These are phyloP conservation scores for Ophiosphaerella herpotricha DNA, from an alignment of 2,329 filamentous ascomycete species.

Conservation along the genomic window DNA sequence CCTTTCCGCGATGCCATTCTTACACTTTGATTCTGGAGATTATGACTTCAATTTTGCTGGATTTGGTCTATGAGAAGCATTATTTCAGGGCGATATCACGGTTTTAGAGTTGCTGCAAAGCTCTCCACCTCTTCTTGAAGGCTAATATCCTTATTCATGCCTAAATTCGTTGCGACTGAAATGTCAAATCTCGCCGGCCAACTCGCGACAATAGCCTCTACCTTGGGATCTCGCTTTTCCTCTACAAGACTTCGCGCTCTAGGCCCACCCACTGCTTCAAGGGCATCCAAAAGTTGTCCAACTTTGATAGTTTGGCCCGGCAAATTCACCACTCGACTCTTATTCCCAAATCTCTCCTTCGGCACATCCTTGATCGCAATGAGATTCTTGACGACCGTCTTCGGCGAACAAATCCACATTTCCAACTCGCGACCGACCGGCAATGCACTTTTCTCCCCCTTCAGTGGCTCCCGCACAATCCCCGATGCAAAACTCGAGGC, in stretches of 20 bases:
- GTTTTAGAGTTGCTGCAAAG: background rate
- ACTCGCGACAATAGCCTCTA: background rate
- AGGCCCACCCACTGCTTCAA: background rate
- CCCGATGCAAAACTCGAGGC: background rate
- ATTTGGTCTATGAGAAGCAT: background rate
- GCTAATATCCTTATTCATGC: background rate
- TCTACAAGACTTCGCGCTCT: background rate
- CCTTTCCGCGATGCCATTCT: constrained; percentile 14
- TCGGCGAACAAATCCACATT: background rate
- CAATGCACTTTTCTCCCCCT: background rate
- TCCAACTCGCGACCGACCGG: background rate
- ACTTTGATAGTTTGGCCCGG: background rate
- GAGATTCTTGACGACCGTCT: background rate
- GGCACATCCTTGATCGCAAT: background rate
- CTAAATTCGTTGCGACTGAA: background rate
- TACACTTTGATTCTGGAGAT: constrained; percentile 18
- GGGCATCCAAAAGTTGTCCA: background rate
- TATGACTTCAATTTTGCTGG: constrained; percentile 13
- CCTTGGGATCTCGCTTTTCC: background rate
- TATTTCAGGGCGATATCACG: too few relatives aligned
- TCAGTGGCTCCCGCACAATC: background rate
- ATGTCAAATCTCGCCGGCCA: background rate
- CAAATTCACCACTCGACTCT: background rate
- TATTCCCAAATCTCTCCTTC: background rate
- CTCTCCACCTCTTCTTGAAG: background rate